phyloP scores from a whole-genome alignment of 805 yeast genomes.

The Monosporozyma unispora region DNA sequence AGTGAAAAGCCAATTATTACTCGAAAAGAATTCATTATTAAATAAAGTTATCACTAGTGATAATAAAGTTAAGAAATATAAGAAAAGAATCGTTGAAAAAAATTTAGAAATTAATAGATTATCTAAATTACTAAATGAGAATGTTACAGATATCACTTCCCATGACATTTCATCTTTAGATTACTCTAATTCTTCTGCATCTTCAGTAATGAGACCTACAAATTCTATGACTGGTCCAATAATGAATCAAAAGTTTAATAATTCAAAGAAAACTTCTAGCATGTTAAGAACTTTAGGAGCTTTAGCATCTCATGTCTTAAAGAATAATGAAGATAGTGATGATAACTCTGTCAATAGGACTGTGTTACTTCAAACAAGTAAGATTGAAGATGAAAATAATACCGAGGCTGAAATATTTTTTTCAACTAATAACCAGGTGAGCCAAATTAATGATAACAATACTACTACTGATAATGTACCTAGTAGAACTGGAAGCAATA shows the following conservation, averaged over 20 bases:
- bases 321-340: conserved; percentile 23
- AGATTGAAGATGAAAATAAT: conserved; percentile 8
- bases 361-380: conserved; percentile 3
- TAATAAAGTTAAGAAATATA: conserved; percentile 37
- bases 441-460: neutral
- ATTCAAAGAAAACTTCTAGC: conserved; percentile 6
- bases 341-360: conserved; percentile 11
- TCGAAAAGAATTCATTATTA: conserved; percentile 31
- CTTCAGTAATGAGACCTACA: conserved; percentile 2
- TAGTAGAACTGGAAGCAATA: neutral
- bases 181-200: conserved; percentile 6
- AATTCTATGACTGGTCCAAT: neutral
- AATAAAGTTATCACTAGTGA: conserved; percentile 35
- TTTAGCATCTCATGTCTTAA: conserved; percentile 44
- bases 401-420: conserved; percentile 13
- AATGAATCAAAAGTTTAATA: neutral
- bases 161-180: conserved; percentile 8
- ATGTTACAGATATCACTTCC: conserved; percentile 7
- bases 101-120: conserved; percentile 38
- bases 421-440: conserved; percentile 2
- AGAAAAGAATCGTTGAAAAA: conserved; percentile 35
- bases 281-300: conserved; percentile 45
- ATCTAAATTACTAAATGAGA: conserved; percentile 27
- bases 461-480: neutral
- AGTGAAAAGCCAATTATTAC: conserved; percentile 26